Conservation (phyloP, 2,329 filamentous ascomycete genomes). For the Penicillium sp. region DNA sequence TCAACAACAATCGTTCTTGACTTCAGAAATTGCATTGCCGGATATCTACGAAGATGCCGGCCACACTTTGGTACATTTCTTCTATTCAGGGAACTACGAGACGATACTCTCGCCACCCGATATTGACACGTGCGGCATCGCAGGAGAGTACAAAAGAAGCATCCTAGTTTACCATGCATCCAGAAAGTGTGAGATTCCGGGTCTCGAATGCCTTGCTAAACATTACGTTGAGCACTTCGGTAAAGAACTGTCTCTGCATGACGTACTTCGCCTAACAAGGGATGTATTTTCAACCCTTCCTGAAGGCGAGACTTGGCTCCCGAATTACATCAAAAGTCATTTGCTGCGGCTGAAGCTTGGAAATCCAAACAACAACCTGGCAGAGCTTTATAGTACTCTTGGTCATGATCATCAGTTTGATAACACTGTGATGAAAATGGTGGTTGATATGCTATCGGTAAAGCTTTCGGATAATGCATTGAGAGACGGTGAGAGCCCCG, state of each 20-base stretch:
- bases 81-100: conserved; percentile 16
- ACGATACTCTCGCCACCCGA: conserved; percentile 4
- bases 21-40: background rate
- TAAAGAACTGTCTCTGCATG: conserved; percentile 1
- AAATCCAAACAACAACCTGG: background rate
- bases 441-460: conserved; percentile 1
- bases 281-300: conserved; percentile 8
- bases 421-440: conserved; percentile 4
- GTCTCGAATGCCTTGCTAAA: conserved; percentile 4
- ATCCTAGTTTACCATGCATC: conserved; percentile 18
- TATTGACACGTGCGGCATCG: background rate
- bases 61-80: conserved; percentile 20
- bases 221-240: conserved; percentile 15
- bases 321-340: background rate
- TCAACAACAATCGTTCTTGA: background rate
- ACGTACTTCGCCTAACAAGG: conserved; percentile 5
- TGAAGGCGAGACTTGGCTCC: conserved; percentile 9
- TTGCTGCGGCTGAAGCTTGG: background rate
- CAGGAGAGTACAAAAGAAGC: conserved; percentile 14
- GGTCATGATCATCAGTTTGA: conserved; percentile 9
- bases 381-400: conserved; percentile 1
- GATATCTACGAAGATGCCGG: conserved; percentile 26
- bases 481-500: too few relatives aligned
- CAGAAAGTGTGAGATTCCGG: conserved; percentile 8
- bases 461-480: too few relatives aligned